These are phyloP conservation scores for Plasmopara muralis DNA, from an alignment of 352 stramenopile species.

Conservation along the genomic window DNA sequence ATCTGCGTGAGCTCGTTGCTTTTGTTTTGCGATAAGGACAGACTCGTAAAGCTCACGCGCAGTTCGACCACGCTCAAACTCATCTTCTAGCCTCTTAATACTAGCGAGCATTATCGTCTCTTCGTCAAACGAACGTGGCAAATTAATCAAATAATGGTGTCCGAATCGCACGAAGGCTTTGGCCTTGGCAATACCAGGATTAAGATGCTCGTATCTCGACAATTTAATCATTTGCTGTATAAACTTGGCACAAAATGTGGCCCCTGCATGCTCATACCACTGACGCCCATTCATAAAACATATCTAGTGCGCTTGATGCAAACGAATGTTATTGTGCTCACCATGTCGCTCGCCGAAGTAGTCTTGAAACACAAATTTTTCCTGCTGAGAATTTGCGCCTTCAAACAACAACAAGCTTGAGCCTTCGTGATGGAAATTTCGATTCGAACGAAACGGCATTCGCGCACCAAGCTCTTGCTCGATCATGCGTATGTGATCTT, in stretches of 20 bases:
- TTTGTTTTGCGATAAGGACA: slow-evolving; percentile 51
- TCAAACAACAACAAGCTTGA: slow-evolving; percentile 69
- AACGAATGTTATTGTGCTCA: slow-evolving; percentile 40
- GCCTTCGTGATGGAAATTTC: slow-evolving; percentile 53
- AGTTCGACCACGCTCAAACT: slow-evolving; percentile 70
- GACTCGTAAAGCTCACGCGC: slow-evolving; percentile 69
- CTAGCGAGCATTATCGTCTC: slow-evolving; percentile 63
- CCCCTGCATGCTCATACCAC: slow-evolving; percentile 60
- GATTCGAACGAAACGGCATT: slow-evolving; percentile 32
- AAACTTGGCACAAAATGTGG: slow-evolving; percentile 61
- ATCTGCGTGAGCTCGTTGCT: slow-evolving; percentile 21
- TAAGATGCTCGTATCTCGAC: slow-evolving; percentile 54
- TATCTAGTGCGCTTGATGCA: slow-evolving; percentile 69
- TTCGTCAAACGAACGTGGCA: slow-evolving; percentile 71
- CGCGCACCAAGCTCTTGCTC: slow-evolving; percentile 62
- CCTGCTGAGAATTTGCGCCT: slow-evolving; percentile 49
- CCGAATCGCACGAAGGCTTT: slow-evolving; percentile 74
- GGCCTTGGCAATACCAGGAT: slow-evolving; percentile 32
- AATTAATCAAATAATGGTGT: slow-evolving; percentile 74
- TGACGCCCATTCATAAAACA: slow-evolving; percentile 63
- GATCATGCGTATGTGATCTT: slow-evolving; percentile 54
- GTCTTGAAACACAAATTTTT: slow-evolving; percentile 62
- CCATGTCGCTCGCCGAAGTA: slow-evolving; percentile 53
- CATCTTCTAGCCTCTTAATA: slow-evolving; percentile 67
- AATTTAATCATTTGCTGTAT: slow-evolving; percentile 78